Conservation (phyloP, 202 grass and related monocot genomes). For the Zoysia matrella region DNA sequence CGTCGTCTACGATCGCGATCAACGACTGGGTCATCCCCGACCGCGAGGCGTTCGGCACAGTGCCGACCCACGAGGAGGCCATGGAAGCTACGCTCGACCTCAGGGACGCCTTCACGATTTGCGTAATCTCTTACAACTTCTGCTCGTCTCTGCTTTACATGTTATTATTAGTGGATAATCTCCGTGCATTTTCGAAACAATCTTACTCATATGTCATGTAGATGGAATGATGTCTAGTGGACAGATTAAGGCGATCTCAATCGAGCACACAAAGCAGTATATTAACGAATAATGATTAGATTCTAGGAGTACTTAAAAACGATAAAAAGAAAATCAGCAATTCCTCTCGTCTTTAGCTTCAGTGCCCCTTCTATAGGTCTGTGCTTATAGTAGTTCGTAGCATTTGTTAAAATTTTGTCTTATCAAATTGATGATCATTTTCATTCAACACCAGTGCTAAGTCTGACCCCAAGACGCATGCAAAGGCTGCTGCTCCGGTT, state of each 20-base stretch:
- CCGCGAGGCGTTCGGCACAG: conserved; percentile 63
- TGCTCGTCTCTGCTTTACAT: background rate
- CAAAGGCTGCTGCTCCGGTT: conserved; percentile 30
- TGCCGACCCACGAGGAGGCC: conserved; percentile 70
- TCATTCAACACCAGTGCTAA: too few species aligned
- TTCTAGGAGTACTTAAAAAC: too few species aligned
- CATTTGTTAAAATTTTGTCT: too few species aligned
- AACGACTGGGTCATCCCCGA: conserved; percentile 69
- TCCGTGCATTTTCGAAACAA: background rate
- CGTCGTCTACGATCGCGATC: conserved; percentile 35
- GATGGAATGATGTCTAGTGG: too few species aligned
- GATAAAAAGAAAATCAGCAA: too few species aligned
- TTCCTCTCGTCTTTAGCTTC: too few species aligned
- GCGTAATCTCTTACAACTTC: background rate
- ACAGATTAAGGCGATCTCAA: too few species aligned
- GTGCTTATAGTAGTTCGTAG: too few species aligned
- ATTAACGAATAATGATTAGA: too few species aligned
- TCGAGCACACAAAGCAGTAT: background rate
- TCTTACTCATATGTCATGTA: too few species aligned
- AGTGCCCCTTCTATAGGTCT: too few species aligned
- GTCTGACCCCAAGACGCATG: conserved; percentile 2
- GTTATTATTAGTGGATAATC: background rate
- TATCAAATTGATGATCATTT: too few species aligned
- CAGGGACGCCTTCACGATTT: conserved; percentile 59
- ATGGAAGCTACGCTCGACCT: conserved; percentile 67